Conservation (phyloP, 495 filamentous ascomycete genomes). For the Pyrenula massariospora region DNA sequence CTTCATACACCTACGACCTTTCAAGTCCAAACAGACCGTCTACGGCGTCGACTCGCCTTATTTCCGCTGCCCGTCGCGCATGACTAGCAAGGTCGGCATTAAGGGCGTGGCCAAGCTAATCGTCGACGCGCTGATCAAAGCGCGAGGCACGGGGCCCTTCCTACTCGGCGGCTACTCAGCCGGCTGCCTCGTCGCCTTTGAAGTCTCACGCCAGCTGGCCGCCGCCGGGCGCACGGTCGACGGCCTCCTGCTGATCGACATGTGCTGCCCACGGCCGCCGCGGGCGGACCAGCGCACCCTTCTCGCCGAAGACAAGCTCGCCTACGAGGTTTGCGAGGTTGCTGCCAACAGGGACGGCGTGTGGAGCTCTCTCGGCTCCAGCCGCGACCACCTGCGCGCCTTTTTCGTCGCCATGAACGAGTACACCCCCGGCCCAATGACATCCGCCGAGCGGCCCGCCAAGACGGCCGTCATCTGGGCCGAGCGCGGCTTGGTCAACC, state of each 20-base stretch:
- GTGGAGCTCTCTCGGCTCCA: not conserved
- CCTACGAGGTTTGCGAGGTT: not conserved
- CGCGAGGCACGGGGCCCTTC: constrained; percentile 5
- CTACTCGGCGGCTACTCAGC: constrained; percentile 10
- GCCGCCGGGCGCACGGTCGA: constrained; percentile 6
- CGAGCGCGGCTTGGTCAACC: constrained; percentile 6
- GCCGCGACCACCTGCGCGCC: constrained; percentile 2
- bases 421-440: constrained; percentile 7
- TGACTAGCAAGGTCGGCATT: constrained; percentile 6
- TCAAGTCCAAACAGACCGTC: constrained; percentile 5
- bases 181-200: constrained; percentile 8
- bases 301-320: not conserved
- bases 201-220: constrained; percentile 6
- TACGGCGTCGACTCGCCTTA: constrained; percentile 11
- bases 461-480: constrained; percentile 8
- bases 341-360: not conserved
- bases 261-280: constrained; percentile 7
- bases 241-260: constrained; percentile 11
- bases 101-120: constrained; percentile 5
- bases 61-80: constrained; percentile 4
- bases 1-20: constrained; percentile 9
- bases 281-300: not conserved
- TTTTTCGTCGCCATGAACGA: constrained; percentile 3
- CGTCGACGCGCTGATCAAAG: constrained; percentile 8
- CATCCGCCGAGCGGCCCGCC: constrained; percentile 4